Percentiles rank a stretch among this genome's conserved stretches.
These are phyloP conservation scores for Camelina neglecta DNA, from an alignment of 345 rosid species.

Conservation along the genomic window DNA sequence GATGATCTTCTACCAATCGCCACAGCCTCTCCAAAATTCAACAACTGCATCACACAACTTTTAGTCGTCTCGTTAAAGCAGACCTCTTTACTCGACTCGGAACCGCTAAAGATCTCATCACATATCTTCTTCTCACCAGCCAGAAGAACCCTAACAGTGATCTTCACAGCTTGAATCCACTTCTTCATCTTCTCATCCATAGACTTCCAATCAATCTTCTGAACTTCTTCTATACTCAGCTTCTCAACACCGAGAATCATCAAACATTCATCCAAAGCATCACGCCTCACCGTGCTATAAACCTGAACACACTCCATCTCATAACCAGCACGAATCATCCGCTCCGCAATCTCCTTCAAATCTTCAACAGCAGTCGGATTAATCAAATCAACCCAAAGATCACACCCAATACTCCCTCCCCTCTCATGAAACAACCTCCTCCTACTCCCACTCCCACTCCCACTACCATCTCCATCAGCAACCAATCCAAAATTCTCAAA, in stretches of 20 bases:
- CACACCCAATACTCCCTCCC: slow-evolving; percentile 82
- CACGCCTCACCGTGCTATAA: slow-evolving; percentile 77
- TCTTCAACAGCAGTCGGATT: slow-evolving; percentile 61
- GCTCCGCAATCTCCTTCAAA: slow-evolving; percentile 78
- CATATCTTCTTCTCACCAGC: slow-evolving; percentile 82
- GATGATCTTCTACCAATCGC: slow-evolving; percentile 79
- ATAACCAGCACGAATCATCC: slow-evolving; percentile 90
- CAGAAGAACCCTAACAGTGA: slow-evolving; percentile 69
- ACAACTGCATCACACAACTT: slow-evolving; percentile 81
- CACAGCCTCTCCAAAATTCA: slow-evolving; percentile 96
- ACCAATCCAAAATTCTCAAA: slow-evolving; percentile 66
- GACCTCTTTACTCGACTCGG: slow-evolving; percentile 64
- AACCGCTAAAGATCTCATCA: slow-evolving; percentile 68
- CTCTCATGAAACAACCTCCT: slow-evolving; percentile 79
- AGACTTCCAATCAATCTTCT: slow-evolving; percentile 81
- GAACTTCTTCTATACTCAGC: slow-evolving; percentile 93
- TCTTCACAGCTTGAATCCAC: slow-evolving; percentile 90
- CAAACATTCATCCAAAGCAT: slow-evolving; percentile 82
- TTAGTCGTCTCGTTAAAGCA: slow-evolving; percentile 90
- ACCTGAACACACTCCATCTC: slow-evolving; percentile 96
- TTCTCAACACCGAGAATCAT: slow-evolving; percentile 83
- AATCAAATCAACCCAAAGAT: slow-evolving; percentile 80
- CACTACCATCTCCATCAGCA: slow-evolving; percentile 54
- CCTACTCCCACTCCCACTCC: slow-evolving; percentile 52
- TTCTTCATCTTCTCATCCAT: slow-evolving; percentile 99